Percentiles rank a stretch among this genome's conserved stretches.
Evolutionary conservation across 2,329 filamentous ascomycete species (phyloP).

Genomic region (Fusarium sp.): DNA sequence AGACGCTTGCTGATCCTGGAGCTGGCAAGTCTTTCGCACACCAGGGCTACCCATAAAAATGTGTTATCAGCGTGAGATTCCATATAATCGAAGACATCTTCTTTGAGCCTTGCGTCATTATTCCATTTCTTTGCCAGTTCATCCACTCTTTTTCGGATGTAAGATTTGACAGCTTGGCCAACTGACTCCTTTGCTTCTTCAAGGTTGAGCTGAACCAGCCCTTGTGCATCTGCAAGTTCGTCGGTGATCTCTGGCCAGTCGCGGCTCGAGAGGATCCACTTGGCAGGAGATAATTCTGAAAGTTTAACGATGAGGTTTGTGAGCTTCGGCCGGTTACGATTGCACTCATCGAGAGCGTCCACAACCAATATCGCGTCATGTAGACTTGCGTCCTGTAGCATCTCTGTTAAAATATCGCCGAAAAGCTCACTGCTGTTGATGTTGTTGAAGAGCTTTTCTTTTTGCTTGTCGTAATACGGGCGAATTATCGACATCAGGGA

Average conservation of each 20-base stretch:
- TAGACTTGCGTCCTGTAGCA: neutral
- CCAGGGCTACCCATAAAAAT: constrained; percentile 1
- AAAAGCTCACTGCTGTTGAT: neutral
- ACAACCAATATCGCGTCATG: neutral
- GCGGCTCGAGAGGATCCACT: neutral
- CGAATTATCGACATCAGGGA: neutral
- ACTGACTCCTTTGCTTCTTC: neutral
- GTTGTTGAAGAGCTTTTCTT: too few relatives aligned
- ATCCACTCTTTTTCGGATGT: neutral
- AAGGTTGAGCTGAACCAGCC: neutral
- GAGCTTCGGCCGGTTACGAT: neutral
- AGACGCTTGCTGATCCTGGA: neutral
- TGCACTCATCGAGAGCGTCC: neutral
- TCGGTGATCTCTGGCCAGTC: neutral
- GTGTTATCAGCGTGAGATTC: neutral
- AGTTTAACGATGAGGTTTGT: neutral
- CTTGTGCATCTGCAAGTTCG: neutral
- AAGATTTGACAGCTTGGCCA: neutral
- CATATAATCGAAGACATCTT: neutral
- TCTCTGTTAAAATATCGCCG: neutral
- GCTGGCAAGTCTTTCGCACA: neutral
- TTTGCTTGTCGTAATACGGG: neutral
- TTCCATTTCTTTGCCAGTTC: neutral
- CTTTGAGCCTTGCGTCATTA: neutral
- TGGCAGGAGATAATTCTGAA: neutral